Conservation (phyloP, 2,329 filamentous ascomycete genomes). For the Venturia oleaginea region DNA sequence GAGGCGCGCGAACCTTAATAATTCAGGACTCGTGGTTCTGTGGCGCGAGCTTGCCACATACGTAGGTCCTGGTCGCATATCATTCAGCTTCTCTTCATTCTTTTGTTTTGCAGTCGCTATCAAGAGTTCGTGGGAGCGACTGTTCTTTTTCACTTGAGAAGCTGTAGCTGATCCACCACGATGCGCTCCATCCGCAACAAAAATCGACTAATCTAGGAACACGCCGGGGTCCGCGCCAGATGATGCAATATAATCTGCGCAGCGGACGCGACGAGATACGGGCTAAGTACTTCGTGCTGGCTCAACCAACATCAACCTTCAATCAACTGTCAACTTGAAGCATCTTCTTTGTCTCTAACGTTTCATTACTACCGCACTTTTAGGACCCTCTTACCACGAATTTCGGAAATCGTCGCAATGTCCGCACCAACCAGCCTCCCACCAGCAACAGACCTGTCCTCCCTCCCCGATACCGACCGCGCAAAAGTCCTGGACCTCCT, state of each 20-base stretch:
- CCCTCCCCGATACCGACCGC: constrained; percentile 47
- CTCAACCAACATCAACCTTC: not conserved
- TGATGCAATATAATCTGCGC: constrained; percentile 4
- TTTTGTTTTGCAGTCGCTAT: not conserved
- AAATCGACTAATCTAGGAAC: not conserved
- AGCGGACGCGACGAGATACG: not conserved
- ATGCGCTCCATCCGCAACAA: not conserved
- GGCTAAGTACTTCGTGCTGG: not conserved
- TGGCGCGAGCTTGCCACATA: constrained; percentile 5
- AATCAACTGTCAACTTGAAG: not conserved
- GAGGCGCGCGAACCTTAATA: not conserved
- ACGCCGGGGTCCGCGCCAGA: not conserved
- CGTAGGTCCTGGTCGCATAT: not conserved
- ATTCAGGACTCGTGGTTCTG: not conserved
- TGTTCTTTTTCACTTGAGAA: not conserved
- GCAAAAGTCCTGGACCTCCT: constrained; percentile 61
- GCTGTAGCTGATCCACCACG: not conserved
- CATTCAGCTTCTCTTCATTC: not conserved
- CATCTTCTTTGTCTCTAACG: not conserved
- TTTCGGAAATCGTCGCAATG: not conserved
- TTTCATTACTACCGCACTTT: not conserved
- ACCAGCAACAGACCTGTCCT: constrained; percentile 45
- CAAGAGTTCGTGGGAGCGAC: not conserved
- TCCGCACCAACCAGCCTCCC: constrained; percentile 40
- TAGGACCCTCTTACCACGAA: not conserved